Evolutionary conservation across 176 grass and related monocot genomes (phyloP).

Genomic region (Oryza glaberrima): DNA sequence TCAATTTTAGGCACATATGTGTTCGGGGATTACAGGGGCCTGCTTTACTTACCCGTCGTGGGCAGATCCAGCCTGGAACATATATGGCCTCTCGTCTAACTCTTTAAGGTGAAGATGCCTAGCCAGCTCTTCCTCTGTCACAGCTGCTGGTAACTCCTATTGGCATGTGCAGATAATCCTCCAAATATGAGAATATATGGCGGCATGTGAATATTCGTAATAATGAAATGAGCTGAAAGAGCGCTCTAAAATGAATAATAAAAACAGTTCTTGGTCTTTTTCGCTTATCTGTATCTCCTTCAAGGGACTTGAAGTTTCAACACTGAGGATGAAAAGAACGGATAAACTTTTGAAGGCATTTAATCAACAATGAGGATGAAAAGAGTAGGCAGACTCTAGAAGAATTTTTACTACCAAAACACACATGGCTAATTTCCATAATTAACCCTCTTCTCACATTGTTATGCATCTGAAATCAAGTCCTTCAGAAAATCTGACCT

Average conservation of each 20-base stretch:
- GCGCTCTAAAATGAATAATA: constrained; percentile 15
- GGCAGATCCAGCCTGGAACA: constrained; percentile 83
- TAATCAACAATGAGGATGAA: background rate
- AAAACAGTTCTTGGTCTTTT: background rate
- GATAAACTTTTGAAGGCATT: background rate
- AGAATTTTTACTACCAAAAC: background rate
- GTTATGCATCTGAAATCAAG: background rate
- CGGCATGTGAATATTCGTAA: background rate
- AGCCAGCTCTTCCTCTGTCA: constrained; percentile 74
- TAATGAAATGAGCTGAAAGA: constrained; percentile 7
- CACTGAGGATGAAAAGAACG: background rate
- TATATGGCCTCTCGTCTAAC: constrained; percentile 74
- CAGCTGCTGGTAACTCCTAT: constrained; percentile 84
- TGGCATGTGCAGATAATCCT: constrained; percentile 20
- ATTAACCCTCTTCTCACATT: background rate
- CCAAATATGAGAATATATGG: constrained; percentile 31
- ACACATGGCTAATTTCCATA: background rate
- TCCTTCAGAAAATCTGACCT: background rate
- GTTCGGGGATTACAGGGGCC: background rate
- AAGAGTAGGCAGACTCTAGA: background rate
- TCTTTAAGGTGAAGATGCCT: constrained; percentile 93
- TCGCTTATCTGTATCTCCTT: background rate
- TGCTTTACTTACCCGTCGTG: constrained; percentile 82
- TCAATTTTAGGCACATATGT: constrained; percentile 25
- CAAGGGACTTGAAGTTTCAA: background rate